Evolutionary conservation across 805 yeast genomes (phyloP), one percentile per base, ranked within the genome.

Genomic region (Danielia oregonensis): DNA sequence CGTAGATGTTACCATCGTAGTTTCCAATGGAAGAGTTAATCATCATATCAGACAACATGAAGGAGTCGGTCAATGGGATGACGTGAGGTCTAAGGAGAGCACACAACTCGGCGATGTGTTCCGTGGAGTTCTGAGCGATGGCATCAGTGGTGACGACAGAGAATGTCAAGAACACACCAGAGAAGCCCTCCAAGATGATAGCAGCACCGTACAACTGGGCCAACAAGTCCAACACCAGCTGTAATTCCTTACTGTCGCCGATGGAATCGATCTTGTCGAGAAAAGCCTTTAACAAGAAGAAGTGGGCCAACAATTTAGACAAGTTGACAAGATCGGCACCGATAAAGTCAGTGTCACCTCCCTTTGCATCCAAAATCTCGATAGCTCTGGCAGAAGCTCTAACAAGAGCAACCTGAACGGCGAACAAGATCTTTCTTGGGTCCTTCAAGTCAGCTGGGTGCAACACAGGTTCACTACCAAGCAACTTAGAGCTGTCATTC

Each of bases 1-100:
- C 79, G 64, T 87, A 88, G 37, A 86, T 79, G 57, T 88, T 81
- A 39, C 96, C 96, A 49, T 84, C 79, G 60, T 73, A 81, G 37
- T 69, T 72, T 30, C 96, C 97, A 38, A 88, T 73, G 4, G 93
- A 80, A 0, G 96, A 79, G 57, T 87, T 85, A 53, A 88, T 72
- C 65, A 83, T 75, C 55, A 73, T 82, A 62, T 88, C 96, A 26
- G 86, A 78, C 43, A 83, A 72, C 60, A 82, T 78, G 70, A 88
- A 88, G 1, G 94, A 74, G 60, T 88, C 97, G 4, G 95, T 83
- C 49, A 85, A 68, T 1, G 84, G 82, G 56, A 86, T 77, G 35
- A 82, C 84, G 50, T 82, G 78, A 19, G 77, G 74, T 58, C 96
- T 61, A 35, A 68, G 33, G 33, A 51, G 57, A n/a, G 48, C 35